These are phyloP conservation scores for Saccharomycopsis vini DNA, from an alignment of 805 yeast species.

Conservation along the genomic window DNA sequence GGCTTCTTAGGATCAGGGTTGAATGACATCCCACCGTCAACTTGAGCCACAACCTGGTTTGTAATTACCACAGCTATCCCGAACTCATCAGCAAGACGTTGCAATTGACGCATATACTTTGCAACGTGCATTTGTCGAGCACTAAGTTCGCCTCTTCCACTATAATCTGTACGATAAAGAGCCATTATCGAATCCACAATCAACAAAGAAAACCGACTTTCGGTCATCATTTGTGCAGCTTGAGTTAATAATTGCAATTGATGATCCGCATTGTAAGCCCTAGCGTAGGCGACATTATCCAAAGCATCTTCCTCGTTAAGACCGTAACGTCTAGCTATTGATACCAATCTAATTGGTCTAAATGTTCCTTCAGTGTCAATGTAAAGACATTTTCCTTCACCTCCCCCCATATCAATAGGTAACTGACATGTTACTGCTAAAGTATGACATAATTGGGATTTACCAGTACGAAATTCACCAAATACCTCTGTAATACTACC, in stretches of 20 bases:
- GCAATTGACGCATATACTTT: conserved; percentile 82
- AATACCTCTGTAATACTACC: conserved; percentile 94
- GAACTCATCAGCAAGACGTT: conserved; percentile 91
- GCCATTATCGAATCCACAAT: conserved; percentile 99
- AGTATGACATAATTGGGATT: conserved; percentile 94
- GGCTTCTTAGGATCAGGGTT: conserved; percentile 98
- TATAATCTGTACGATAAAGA: conserved; percentile 84
- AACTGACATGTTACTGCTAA: conserved; percentile 94
- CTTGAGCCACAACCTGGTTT: conserved; percentile 97
- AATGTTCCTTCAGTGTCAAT: conserved; percentile 97
- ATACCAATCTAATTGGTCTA: conserved; percentile 80
- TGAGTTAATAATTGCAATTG: conserved; percentile 77
- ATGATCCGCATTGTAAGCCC: conserved; percentile 96
- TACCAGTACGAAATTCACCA: conserved; percentile 97
- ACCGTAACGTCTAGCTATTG: conserved; percentile 88
- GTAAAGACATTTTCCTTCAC: conserved; percentile 93
- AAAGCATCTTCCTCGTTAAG: conserved; percentile 89
- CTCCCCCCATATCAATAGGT: conserved; percentile 96
- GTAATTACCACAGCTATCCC: conserved; percentile 95
- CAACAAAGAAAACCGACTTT: conserved; percentile 78
- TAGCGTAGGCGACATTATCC: conserved; percentile 93
- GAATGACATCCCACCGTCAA: conserved; percentile 73
- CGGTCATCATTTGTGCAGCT: conserved; percentile 95
- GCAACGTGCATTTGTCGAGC: conserved; percentile 95
- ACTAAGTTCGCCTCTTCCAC: conserved; percentile 92